Conservation (phyloP, 2,329 filamentous ascomycete species). For the Penicillium sp. region DNA sequence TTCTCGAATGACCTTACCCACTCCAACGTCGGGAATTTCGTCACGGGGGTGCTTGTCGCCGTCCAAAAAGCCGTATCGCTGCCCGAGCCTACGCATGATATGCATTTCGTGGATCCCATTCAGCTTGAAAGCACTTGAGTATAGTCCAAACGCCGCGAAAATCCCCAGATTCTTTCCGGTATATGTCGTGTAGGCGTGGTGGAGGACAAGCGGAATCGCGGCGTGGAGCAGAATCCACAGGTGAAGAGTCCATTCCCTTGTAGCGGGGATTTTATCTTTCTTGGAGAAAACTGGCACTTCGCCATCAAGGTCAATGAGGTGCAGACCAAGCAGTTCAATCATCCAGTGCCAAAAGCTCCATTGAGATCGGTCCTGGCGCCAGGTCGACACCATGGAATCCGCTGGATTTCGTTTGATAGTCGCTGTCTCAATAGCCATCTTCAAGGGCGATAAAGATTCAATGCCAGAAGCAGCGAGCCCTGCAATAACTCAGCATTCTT, state of each 20-base stretch:
- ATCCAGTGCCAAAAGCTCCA: slow-evolving; percentile 12
- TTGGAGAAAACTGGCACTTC: slow-evolving; percentile 42
- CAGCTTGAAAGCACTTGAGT: slow-evolving; percentile 39
- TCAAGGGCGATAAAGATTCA: background rate
- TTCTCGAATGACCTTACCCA: slow-evolving; percentile 32
- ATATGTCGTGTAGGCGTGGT: slow-evolving; percentile 34
- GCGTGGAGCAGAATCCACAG: slow-evolving; percentile 44
- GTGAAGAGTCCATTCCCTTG: slow-evolving; percentile 37
- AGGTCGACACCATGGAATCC: slow-evolving; percentile 15
- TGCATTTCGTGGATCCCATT: slow-evolving; percentile 43
- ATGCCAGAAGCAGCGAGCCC: too few relatives aligned
- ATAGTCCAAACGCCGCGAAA: slow-evolving; percentile 37
- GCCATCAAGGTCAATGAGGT: slow-evolving; percentile 27
- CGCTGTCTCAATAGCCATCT: slow-evolving; percentile 3
- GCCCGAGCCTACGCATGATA: slow-evolving; percentile 39
- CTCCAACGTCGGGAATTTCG: slow-evolving; percentile 43
- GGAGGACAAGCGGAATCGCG: slow-evolving; percentile 38
- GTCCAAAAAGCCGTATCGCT: slow-evolving; percentile 45
- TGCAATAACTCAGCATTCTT: background rate
- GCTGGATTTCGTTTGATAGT: slow-evolving; percentile 7
- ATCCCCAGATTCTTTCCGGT: slow-evolving; percentile 31
- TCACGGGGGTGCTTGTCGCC: slow-evolving; percentile 48
- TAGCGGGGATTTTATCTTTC: slow-evolving; percentile 41
- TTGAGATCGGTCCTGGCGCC: slow-evolving; percentile 14
- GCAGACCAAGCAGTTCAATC: slow-evolving; percentile 13